phyloP scores from a whole-genome alignment of 225 moss, liverwort and hornwort species.

The Pseudoscleropodium purum region DNA sequence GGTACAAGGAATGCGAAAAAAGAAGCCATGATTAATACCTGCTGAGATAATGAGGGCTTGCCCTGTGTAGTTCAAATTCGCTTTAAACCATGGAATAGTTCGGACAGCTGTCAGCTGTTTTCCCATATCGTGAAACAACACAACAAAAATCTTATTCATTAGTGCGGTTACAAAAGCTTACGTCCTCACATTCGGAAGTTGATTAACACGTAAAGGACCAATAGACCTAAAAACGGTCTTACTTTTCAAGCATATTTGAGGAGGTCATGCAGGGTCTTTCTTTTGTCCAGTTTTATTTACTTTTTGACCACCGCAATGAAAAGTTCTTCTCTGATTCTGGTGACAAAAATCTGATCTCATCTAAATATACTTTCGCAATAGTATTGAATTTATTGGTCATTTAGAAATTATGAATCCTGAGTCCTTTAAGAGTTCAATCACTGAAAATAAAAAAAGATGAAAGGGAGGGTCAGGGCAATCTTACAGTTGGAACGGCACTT shows the following conservation, averaged over 20 bases:
- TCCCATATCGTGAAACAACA: not conserved
- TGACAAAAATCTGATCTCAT: not conserved
- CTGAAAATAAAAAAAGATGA: not conserved
- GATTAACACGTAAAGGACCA: not conserved
- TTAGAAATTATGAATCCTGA: not conserved
- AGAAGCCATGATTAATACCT: conserved; percentile 22
- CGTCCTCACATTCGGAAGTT: not conserved
- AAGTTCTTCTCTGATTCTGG: not conserved
- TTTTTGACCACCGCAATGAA: not conserved
- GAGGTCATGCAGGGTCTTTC: not conserved
- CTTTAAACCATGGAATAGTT: conserved; percentile 66
- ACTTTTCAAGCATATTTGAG: not conserved
- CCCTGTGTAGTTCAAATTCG: conserved; percentile 78
- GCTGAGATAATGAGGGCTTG: conserved; percentile 81
- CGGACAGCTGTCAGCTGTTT: conserved; percentile 62
- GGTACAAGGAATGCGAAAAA: not conserved
- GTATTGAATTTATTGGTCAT: not conserved
- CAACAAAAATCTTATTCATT: not conserved
- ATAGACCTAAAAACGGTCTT: not conserved
- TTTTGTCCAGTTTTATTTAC: not conserved
- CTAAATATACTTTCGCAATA: not conserved
- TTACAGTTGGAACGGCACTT: conserved; percentile 64
- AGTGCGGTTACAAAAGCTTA: not conserved
- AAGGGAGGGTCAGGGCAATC: not conserved
- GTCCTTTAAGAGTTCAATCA: not conserved